phyloP scores from a whole-genome alignment of 805 yeast species.

The Henningerozyma blattae region DNA sequence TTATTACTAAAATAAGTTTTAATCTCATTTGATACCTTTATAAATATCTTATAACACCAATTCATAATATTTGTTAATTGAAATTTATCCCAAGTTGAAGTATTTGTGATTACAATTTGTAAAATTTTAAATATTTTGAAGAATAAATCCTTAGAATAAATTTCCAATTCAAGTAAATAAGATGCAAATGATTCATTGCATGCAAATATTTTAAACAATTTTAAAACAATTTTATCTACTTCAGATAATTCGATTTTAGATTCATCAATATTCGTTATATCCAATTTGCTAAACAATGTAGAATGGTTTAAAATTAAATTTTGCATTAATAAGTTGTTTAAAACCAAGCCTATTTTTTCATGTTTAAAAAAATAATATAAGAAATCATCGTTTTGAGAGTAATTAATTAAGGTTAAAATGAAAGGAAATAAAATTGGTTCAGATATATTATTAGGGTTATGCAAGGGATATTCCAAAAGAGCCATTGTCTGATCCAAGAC shows the following conservation, averaged over 20 bases:
- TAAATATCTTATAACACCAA: constrained; percentile 27
- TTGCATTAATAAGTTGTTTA: constrained; percentile 10
- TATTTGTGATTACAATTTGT: constrained; percentile 27
- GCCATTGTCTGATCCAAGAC: constrained; percentile 8
- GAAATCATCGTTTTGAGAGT: constrained; percentile 16
- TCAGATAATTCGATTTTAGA: constrained; percentile 2
- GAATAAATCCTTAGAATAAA: constrained; percentile 5
- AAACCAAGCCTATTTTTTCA: constrained; percentile 5
- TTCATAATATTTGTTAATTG: constrained; percentile 28
- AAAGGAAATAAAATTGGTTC: constrained; percentile 10
- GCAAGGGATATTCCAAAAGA: constrained; percentile 15
- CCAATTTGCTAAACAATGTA: constrained; percentile 2
- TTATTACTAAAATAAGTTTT: constrained; percentile 15
- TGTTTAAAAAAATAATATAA: constrained; percentile 15
- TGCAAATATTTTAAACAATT: constrained; percentile 19
- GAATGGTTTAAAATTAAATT: constrained; percentile 9
- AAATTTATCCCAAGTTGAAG: constrained; percentile 26
- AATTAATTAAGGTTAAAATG: constrained; percentile 12
- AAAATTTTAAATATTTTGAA: constrained; percentile 16
- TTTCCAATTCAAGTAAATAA: constrained; percentile 12
- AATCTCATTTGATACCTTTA: constrained; percentile 10
- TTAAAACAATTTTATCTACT: constrained; percentile 12
- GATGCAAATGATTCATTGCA: constrained; percentile 27
- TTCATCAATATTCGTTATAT: constrained; percentile 1
- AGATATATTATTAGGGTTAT: constrained; percentile 1